Evolutionary conservation across 306 rosid species (phyloP).

Genomic region (Pterocarpus santalinus): DNA sequence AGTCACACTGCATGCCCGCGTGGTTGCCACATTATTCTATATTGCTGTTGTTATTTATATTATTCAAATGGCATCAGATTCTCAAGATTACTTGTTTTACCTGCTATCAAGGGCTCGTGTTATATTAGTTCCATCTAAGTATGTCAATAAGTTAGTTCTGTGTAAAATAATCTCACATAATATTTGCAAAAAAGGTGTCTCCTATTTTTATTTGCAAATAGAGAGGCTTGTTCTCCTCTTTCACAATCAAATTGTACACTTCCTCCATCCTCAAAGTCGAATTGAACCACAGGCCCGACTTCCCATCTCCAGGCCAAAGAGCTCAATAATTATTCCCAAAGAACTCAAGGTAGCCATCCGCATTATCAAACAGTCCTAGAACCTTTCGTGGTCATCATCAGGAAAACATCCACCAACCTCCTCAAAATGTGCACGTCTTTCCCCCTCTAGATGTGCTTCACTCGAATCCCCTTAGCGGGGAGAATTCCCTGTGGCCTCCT

Average conservation of each 20-base stretch:
- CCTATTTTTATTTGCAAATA: too few species aligned
- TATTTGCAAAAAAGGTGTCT: too few species aligned
- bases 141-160: too few species aligned
- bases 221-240: slow-evolving; percentile 56
- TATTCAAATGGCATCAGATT: slow-evolving; percentile 2
- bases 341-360: slow-evolving; percentile 66
- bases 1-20: slow-evolving; percentile 46
- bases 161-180: too few species aligned
- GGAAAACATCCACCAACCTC: slow-evolving; percentile 69
- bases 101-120: too few species aligned
- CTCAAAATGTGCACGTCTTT: slow-evolving; percentile 75
- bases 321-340: slow-evolving; percentile 63
- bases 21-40: slow-evolving; percentile 24
- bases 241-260: slow-evolving; percentile 60
- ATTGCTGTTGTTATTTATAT: neutral
- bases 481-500: slow-evolving; percentile 63
- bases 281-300: slow-evolving; percentile 89
- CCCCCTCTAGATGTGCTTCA: slow-evolving; percentile 74
- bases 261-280: slow-evolving; percentile 83
- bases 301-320: slow-evolving; percentile 84
- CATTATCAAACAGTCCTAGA: slow-evolving; percentile 81
- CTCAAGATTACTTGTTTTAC: slow-evolving; percentile 6
- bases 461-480: slow-evolving; percentile 68
- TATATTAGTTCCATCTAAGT: too few species aligned
- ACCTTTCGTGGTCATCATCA: slow-evolving; percentile 83